Evolutionary conservation across 306 rosid genomes (phyloP).

Genomic region (Sicyos edulis): DNA sequence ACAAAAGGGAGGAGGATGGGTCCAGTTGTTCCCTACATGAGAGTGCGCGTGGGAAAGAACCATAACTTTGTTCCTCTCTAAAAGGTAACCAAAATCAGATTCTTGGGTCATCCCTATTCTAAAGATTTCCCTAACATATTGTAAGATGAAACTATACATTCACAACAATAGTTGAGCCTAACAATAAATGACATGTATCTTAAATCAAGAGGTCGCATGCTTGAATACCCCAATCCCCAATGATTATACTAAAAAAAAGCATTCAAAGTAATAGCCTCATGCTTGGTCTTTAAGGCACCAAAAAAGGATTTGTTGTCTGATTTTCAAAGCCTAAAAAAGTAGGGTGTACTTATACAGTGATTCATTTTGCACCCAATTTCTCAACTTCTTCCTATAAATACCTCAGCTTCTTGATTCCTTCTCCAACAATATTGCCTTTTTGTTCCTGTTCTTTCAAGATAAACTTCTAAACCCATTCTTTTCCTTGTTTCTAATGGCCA

Average conservation of each 20-base stretch:
- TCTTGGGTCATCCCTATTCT: conserved; percentile 1
- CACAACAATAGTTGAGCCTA: neutral
- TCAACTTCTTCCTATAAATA: conserved; percentile 18
- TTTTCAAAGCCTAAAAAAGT: conserved; percentile 1
- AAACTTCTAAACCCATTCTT: conserved; percentile 7
- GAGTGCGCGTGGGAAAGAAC: conserved; percentile 24
- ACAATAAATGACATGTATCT: no score
- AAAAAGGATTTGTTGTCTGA: neutral
- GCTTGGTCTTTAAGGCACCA: neutral
- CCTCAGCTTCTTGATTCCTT: conserved; percentile 7
- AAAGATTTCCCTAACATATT: conserved; percentile 2
- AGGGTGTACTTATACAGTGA: neutral
- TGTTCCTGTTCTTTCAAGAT: neutral
- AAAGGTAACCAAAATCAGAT: neutral
- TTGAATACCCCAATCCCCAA: no score
- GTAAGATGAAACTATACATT: conserved; percentile 6
- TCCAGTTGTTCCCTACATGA: conserved; percentile 20
- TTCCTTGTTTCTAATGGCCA: conserved; percentile 7
- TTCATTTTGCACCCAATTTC: conserved; percentile 11
- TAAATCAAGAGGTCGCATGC: no score
- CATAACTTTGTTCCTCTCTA: conserved; percentile 15
- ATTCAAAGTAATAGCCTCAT: neutral
- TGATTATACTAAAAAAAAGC: neutral
- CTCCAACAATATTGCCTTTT: neutral
- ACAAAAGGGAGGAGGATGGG: neutral